Evolutionary conservation across 2,329 filamentous ascomycete species (phyloP).

Genomic region (Epicoccum nigrum): DNA sequence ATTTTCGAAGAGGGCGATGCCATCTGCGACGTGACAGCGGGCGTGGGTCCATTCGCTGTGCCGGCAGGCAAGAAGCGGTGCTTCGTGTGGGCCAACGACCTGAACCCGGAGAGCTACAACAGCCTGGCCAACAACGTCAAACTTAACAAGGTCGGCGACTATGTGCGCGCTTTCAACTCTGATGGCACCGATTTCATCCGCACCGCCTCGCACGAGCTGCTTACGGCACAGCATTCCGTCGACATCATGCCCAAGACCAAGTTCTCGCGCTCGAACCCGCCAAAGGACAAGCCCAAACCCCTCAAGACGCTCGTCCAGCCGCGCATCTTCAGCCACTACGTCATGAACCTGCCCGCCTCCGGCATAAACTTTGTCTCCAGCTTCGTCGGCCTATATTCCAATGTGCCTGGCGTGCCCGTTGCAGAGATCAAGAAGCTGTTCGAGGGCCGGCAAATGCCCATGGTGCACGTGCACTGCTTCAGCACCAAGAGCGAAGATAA

Average conservation of each 20-base stretch:
- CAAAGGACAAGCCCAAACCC: conserved; percentile 33
- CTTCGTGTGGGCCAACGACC: conserved; percentile 96
- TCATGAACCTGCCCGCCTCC: conserved; percentile 95
- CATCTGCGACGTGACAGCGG: conserved; percentile 96
- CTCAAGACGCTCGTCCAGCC: conserved; percentile 62
- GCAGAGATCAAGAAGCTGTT: conserved; percentile 40
- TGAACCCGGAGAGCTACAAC: conserved; percentile 86
- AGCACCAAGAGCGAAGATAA: conserved; percentile 80
- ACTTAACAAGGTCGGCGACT: conserved; percentile 77
- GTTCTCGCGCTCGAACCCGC: conserved; percentile 32
- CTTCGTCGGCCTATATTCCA: conserved; percentile 81
- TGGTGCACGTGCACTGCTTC: conserved; percentile 96
- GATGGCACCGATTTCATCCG: conserved; percentile 85
- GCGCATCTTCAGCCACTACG: conserved; percentile 83
- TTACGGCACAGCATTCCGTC: conserved; percentile 60
- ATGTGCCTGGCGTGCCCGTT: conserved; percentile 48
- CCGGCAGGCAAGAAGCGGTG: conserved; percentile 88
- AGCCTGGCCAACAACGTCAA: conserved; percentile 72
- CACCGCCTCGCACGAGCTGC: conserved; percentile 65
- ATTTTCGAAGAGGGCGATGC: conserved; percentile 84
- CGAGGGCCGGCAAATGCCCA: conserved; percentile 66
- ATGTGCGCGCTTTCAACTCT: conserved; percentile 78
- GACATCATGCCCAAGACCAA: conserved; percentile 46
- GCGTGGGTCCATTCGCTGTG: conserved; percentile 92
- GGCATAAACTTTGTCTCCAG: conserved; percentile 81